Evolutionary conservation across 2,329 filamentous ascomycete genomes (phyloP), one percentile per base, ranked within the genome.

Genomic region (Neonectria neomacrospora): DNA sequence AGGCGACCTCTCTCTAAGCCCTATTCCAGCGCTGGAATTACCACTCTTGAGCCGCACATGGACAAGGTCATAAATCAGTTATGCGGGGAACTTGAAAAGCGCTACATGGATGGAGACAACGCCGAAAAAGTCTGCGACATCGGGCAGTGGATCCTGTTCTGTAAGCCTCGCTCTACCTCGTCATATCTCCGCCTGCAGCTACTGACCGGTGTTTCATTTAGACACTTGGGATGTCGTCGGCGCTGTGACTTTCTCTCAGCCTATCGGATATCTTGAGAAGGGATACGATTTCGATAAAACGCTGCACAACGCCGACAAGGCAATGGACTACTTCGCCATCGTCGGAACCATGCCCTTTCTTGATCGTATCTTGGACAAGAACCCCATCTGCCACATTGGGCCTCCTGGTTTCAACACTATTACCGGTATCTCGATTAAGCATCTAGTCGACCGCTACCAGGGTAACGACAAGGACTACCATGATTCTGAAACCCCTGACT

Each of bases 201-300:
- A 39, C 28, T 55, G 16, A 41, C 39, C 5, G 9, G 5, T 26
- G 11, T 22, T 26, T 32, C 5, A 23, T 2, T 14, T 20, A 75
- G 74, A 67, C 53, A 69, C 78, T 3, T 81, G 79, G 72, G 81
- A 83, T 63, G 76, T 81, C 4, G 77, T 82, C 54, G 80, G 80
- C 22, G 75, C 79, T 42, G 68, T 82, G 18, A 80, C 78, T 18
- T 83, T 81, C 41, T 77, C 78, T 41, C 71, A 76, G 14, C 75
- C 75, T 42, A 77, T 82, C 44, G 80, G 81, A 10, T 83, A 81
- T 63, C 71, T 83, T 18, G 71, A 81, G 22, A 71, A 76, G 5
- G 73, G 76, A 2, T 65, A 64, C 10, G 80, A 82, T 61, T 73
- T 79, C 65, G 75, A 78, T 34, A 76, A 74, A 5, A 81, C 77